Base-by-base conservation (phyloP, 2,329 filamentous ascomycete species). In the Monosporascus sp. region DNA sequence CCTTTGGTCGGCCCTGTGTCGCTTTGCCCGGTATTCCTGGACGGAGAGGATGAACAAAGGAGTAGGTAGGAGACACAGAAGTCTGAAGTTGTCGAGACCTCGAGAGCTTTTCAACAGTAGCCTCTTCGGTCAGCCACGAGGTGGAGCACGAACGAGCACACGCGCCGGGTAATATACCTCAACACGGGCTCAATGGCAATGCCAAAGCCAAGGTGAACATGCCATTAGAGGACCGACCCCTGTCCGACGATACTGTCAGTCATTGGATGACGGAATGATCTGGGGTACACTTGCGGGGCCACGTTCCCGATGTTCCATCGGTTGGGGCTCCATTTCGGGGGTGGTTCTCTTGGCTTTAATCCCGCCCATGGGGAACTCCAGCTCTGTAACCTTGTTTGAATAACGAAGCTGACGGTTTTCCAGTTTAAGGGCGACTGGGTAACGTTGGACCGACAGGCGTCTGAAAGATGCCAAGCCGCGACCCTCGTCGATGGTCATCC, bases 81-180 rank as follows among this genome's bases (percentile, higher is more conserved):
- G 31, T 35, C 31, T 14, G 31, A 14, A 35, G 17, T 43, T 48
- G 31, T 24, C 37, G n/a, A 15, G 48, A 22, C 6, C 6, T 41
- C 17, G 5, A 41, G 38, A 18, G 17, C 24, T 25, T 24, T n/a
- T 46, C 25, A 15, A 27, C 22, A 14, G n/a, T 14, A 22, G 22
- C 43, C 43, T 31, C 27, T 9, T 35, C 9, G 2, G 4, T 14
- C 44, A 2, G 31, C 15, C 27, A 22, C n/a, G 25, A 37, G 31
- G 27, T 7, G 44, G 22, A n/a, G 24, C 14, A 9, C 44, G 35
- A 38, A 14, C 20, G 8, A 49, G 49, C 48, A 52, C 35, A 27
- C 41, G 39, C 39, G 36, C 45, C 45, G 53, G 53, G 39, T 56
- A 50, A 50, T 50, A 57, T 56, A 51, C 41, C 36, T 54, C 24